A percentile compares a stretch with the other conserved stretches of the same genome.
phyloP scores from a whole-genome alignment of 495 filamentous ascomycete species.

The Paragyromitra xinjiangensis region DNA sequence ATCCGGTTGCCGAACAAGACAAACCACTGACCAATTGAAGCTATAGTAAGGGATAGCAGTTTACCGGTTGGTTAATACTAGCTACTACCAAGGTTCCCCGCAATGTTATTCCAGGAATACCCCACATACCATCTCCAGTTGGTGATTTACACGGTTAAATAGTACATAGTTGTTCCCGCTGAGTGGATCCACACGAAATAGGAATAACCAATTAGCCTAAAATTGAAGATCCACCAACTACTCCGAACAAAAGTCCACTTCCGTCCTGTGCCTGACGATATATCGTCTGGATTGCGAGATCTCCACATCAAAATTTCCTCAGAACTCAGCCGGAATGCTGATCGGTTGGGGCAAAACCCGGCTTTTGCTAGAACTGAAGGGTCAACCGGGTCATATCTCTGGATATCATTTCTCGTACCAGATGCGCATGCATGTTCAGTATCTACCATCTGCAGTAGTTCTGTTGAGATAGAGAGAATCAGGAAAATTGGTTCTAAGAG shows the following conservation, averaged over 20 bases:
- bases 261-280: background rate
- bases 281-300: background rate
- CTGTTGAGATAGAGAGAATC: background rate
- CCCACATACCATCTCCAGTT: background rate
- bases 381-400: background rate
- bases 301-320: background rate
- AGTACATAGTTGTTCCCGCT: background rate
- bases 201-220: background rate
- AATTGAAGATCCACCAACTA: background rate
- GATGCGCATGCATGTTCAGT: background rate
- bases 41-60: too few species aligned
- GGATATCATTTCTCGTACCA: background rate
- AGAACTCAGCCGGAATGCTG: slow-evolving; percentile 8
- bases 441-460: background rate
- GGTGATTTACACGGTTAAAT: background rate
- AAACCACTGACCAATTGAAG: too few species aligned
- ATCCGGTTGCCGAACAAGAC: too few species aligned
- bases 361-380: background rate
- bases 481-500: background rate
- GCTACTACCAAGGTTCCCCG: too few species aligned
- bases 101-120: background rate
- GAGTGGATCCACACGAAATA: background rate
- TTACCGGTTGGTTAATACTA: too few species aligned
- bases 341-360: background rate
- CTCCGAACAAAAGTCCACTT: background rate